Evolutionary conservation across 2,329 filamentous ascomycete species (phyloP), one percentile per base, ranked within the genome.

Genomic region (Tetracladium maxilliforme): DNA sequence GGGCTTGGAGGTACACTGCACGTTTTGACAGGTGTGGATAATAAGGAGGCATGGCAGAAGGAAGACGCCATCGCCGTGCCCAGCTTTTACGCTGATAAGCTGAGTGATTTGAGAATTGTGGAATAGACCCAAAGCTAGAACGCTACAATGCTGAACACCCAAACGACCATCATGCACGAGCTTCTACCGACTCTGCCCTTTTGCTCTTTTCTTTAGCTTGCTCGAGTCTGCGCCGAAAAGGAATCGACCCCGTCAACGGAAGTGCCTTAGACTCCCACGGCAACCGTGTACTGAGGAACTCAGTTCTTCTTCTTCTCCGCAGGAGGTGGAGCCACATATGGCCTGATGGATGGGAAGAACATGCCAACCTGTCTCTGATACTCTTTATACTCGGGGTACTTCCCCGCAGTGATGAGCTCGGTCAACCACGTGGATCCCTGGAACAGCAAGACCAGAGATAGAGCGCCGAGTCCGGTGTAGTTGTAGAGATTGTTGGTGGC

Each of bases 391-490:
- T 93, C 83, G 1, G 79, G 62, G 45, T 98, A 98, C 49, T 95
- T 98, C 27, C 63, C 57, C 4, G 71, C 54, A 3, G 76, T 86
- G 37, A 95, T 77, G 21, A 61, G 43, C 54, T 98, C 90, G 0
- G 90, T 95, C 20, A 98, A 64, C 57, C 68, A 75, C 1, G 86
- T 93, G 34, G 84, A 94, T 14, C 68, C 78, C 48, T 92, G 84
- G 54, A 98, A 98, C 7, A 98, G 62, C 23, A 79, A 45, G 13
- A 94, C 49, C 38, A 93, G 76, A 23, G 61, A 58, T 5, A 75
- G 42, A 0, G 75, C 64, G 7, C 87, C 90, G 7, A 69, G 46
- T 24, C 68, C 70, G 2, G 79, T 73, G 82, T 86, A 98, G 50
- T 78, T 87, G 45, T 75, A 74, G 21, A 75, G 58, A 3, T 62